Evolutionary conservation across 2,329 filamentous ascomycete species (phyloP).

Genomic region (Penicillium sp.): DNA sequence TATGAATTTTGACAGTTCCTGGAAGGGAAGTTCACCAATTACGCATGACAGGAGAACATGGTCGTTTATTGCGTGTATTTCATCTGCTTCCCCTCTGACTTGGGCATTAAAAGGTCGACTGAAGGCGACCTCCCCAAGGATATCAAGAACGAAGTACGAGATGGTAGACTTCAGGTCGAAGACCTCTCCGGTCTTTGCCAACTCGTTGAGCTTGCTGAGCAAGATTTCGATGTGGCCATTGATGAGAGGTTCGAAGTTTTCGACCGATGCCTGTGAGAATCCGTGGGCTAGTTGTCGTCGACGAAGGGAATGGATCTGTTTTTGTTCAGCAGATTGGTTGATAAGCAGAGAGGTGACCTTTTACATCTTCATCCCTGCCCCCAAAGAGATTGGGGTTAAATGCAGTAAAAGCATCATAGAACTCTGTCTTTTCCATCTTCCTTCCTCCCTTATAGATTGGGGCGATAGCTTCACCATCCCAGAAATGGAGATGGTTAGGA

Average conservation of each 20-base stretch:
- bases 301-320: conserved; percentile 8
- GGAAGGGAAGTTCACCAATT: conserved; percentile 6
- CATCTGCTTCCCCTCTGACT: conserved; percentile 2
- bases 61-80: conserved; percentile 9
- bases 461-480: conserved; percentile 15
- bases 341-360: background rate
- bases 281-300: conserved; percentile 10
- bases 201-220: background rate
- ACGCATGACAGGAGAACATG: conserved; percentile 5
- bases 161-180: conserved; percentile 4
- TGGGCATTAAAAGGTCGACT: conserved; percentile 5
- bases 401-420: conserved; percentile 15
- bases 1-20: background rate
- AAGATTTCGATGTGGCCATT: conserved; percentile 6
- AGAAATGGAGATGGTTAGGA: conserved; percentile 17
- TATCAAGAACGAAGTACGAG: conserved; percentile 6
- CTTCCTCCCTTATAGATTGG: conserved; percentile 15
- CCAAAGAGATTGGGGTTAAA: conserved; percentile 14
- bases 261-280: conserved; percentile 9
- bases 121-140: conserved; percentile 7
- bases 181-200: background rate
- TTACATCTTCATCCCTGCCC: conserved; percentile 6
- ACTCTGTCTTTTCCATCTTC: conserved; percentile 13
- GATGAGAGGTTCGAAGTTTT: conserved; percentile 8
- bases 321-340: background rate